Percentiles rank a stretch among this genome's conserved stretches.
Evolutionary conservation across 108 stramenopile species (phyloP).

Genomic region (Nitzschia sp.): DNA sequence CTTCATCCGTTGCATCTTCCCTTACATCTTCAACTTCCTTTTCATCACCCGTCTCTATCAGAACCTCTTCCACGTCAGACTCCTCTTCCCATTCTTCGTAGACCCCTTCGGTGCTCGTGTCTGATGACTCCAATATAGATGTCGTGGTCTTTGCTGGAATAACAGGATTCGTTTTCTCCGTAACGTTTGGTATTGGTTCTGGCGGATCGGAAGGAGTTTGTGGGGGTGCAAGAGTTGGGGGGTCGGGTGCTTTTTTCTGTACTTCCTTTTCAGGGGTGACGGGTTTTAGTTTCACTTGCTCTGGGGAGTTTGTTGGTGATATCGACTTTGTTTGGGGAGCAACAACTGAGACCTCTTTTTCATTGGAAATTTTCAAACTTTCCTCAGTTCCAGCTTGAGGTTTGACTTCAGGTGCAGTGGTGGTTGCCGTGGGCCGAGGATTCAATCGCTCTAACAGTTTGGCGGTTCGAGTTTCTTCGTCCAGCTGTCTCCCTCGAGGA

Average conservation of each 20-base stretch:
- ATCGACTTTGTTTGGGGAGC: no score
- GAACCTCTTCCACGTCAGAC: neutral
- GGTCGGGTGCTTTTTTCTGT: neutral
- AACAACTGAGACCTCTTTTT: no score
- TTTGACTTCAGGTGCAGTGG: neutral
- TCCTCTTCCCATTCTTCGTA: neutral
- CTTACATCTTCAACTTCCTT: neutral
- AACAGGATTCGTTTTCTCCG: no score
- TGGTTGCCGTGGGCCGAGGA: neutral
- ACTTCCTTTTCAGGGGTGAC: neutral
- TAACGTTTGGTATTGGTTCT: neutral
- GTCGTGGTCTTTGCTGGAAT: no score
- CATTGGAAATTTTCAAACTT: no score
- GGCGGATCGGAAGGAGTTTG: neutral
- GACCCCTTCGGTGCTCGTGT: neutral
- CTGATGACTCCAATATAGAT: neutral
- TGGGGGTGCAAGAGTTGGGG: neutral
- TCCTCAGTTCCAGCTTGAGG: no score
- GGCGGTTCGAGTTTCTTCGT: neutral
- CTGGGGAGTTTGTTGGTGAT: no score
- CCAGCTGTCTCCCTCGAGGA: neutral
- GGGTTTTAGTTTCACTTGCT: neutral
- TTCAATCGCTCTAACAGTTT: neutral
- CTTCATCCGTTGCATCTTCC: no score
- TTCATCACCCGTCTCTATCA: neutral